Base-by-base conservation (phyloP, 129 eudicot genomes). In the Lactuca sativa region DNA sequence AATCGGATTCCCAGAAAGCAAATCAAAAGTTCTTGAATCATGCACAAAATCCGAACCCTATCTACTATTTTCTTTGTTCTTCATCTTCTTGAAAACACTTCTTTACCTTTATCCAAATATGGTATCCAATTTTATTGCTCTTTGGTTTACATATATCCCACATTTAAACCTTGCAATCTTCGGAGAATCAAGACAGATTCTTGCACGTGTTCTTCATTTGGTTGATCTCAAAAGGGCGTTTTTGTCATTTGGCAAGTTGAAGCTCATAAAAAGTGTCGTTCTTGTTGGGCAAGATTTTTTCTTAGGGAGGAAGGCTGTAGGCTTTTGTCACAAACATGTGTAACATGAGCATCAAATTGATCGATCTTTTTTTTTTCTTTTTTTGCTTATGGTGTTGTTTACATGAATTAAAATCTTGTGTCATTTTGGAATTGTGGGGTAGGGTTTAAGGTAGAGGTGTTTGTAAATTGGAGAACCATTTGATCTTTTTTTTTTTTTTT, bases 121-220 rank as follows among this genome's bases (percentile, higher is more conserved):
- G 66, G 74, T 74, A 16, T 73, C 80, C 43, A 72, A 62, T 59
- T 31, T 89, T 12, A 71, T 64, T 16, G 79, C 85, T 37, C 69
- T 86, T 4, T 86, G 95, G 96, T 64, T 49, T n/a, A 71, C 88
- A 49, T 79, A 77, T 76, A 52, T 59, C 64, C 87, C 87, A 2
- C 91, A 82, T 69, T 71, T 82, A 53, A 92, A 85, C 62, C 62
- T 86, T 75, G 88, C 83, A 53, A 84, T 88, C 7, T 86, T 92
- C 11, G 97, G 95, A 36, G 97, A 86, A 70, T 81, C 95, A 9
- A 77, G 80, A 58, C 97, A 86, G 71, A 81, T 88, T 59, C 16
- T 92, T 67, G 89, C 78, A 33, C 95, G 88, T 4, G 78, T 77
- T 74, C 74, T 86, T 62, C 91, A 86, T 9, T 0, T 86, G 54